phyloP scores from a whole-genome alignment of 176 grass and related monocot species.

The Cocos nucifera region DNA sequence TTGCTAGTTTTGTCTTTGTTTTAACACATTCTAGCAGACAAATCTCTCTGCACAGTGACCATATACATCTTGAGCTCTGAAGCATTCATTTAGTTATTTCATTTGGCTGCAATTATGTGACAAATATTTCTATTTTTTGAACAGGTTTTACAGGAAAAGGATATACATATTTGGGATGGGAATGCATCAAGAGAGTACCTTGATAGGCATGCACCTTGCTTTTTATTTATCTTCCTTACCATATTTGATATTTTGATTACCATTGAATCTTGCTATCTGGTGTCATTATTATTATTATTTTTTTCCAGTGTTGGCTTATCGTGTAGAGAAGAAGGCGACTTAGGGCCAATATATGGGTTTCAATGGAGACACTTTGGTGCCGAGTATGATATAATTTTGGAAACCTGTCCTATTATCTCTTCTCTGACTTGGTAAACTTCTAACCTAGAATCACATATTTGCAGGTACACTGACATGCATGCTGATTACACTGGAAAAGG shows the following conservation, averaged over 20 bases:
- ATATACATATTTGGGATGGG: constrained; percentile 84
- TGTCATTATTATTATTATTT: not conserved
- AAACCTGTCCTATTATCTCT: not conserved
- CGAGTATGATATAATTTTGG: constrained; percentile 39
- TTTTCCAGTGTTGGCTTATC: constrained; percentile 56
- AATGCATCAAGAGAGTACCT: constrained; percentile 92
- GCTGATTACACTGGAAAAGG: constrained; percentile 74
- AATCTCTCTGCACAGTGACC: no score
- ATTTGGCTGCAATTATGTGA: no score
- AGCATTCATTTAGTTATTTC: no score
- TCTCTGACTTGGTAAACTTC: not conserved
- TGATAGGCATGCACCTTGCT: constrained; percentile 43
- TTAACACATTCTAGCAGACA: no score
- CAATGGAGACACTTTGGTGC: constrained; percentile 91
- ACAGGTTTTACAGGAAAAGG: constrained; percentile 73
- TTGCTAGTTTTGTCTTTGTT: no score
- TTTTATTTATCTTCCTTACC: not conserved
- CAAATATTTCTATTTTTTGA: not conserved
- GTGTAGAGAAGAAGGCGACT: constrained; percentile 70
- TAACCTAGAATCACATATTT: not conserved
- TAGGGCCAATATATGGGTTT: constrained; percentile 77
- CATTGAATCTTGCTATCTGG: not conserved
- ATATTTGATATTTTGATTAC: not conserved
- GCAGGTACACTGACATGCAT: constrained; percentile 70
- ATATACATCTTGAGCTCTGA: no score